Percentiles rank a stretch among this genome's conserved stretches.
Conservation (phyloP, 805 yeast species). For the Blastobotrys parvus region DNA sequence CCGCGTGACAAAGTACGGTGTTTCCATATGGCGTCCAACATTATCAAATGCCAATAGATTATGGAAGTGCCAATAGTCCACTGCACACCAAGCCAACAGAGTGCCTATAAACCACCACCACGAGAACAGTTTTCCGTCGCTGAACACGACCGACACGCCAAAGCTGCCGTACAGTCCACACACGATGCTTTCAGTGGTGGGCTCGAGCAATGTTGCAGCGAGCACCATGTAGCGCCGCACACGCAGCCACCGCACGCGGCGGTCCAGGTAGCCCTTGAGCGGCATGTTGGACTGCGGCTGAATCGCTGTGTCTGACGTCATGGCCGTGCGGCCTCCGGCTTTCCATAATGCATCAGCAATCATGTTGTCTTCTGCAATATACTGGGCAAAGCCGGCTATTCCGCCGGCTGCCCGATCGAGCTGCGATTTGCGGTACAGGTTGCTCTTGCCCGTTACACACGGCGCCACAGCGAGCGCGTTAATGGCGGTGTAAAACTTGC, state of each 20-base stretch:
- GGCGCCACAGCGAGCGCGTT: constrained; percentile 72
- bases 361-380: constrained; percentile 90
- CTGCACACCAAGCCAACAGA: constrained; percentile 50
- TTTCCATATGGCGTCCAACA: constrained; percentile 17
- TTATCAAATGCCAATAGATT: constrained; percentile 29
- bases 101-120: constrained; percentile 41
- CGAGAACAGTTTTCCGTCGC: constrained; percentile 16
- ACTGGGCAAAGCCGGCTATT: constrained; percentile 62
- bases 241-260: constrained; percentile 79
- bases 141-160: constrained; percentile 43
- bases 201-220: constrained; percentile 77
- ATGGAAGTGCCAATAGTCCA: constrained; percentile 55
- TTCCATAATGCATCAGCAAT: constrained; percentile 82
- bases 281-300: constrained; percentile 52
- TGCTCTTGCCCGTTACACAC: constrained; percentile 87
- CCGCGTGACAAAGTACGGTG: constrained; percentile 23
- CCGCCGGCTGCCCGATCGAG: constrained; percentile 41
- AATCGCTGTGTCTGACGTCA: constrained; percentile 69
- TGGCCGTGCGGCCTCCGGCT: constrained; percentile 55
- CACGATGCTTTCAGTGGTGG: constrained; percentile 70
- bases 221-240: constrained; percentile 83
- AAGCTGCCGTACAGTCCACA: constrained; percentile 60
- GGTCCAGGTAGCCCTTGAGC: constrained; percentile 47
- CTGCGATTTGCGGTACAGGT: constrained; percentile 60
- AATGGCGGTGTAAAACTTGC: constrained; percentile 74